Percentiles rank a stretch among this genome's conserved stretches.
Evolutionary conservation across 805 yeast genomes (phyloP).

Genomic region (Wickerhamomyces ciferrii): DNA sequence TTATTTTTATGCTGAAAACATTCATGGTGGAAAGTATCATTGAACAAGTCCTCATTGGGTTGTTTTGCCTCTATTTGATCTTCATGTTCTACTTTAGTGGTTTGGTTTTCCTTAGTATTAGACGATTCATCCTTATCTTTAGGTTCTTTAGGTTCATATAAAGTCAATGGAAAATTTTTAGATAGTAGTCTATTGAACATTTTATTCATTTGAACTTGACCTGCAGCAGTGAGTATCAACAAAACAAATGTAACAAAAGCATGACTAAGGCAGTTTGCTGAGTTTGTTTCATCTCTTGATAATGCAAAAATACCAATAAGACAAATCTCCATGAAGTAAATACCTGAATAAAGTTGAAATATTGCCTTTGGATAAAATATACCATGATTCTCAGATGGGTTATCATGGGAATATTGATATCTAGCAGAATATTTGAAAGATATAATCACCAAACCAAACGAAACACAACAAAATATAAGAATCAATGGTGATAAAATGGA

Average conservation of each 20-base stretch:
- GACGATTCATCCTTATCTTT: not conserved
- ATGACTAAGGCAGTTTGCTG: constrained; percentile 38
- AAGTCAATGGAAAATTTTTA: constrained; percentile 30
- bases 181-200: constrained; percentile 30
- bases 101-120: not conserved
- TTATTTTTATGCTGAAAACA: constrained; percentile 16
- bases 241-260: constrained; percentile 48
- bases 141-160: constrained; percentile 1
- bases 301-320: constrained; percentile 71
- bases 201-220: constrained; percentile 47
- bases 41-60: constrained; percentile 4
- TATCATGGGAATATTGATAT: constrained; percentile 46
- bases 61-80: not conserved
- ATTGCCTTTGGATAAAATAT: constrained; percentile 68
- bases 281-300: constrained; percentile 43
- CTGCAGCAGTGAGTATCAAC: constrained; percentile 48
- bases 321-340: constrained; percentile 77
- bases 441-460: constrained; percentile 50
- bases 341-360: constrained; percentile 72
- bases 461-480: constrained; percentile 49
- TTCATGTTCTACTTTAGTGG: not conserved
- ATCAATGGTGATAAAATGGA: constrained; percentile 78
- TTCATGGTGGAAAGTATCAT: constrained; percentile 20
- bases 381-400: constrained; percentile 64
- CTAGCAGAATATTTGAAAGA: constrained; percentile 69